phyloP scores from a whole-genome alignment of 1,284 basidiomycete species.

The Rhodofomes roseus region DNA sequence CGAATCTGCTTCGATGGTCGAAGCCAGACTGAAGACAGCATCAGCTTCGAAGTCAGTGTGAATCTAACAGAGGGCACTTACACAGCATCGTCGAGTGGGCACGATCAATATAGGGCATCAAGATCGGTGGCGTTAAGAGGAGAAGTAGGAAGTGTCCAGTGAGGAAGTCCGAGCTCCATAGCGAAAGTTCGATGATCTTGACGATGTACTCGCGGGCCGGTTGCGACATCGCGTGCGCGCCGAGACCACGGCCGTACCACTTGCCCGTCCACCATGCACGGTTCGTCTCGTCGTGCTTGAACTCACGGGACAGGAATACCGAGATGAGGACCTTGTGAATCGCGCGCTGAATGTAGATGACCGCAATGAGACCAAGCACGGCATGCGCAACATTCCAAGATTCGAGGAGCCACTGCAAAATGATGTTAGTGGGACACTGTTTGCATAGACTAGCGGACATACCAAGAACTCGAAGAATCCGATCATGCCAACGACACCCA shows the following conservation, averaged over 20 bases:
- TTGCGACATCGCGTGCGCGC: conserved; percentile 84
- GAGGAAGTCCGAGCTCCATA: conserved; percentile 78
- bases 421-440: conserved; percentile 6
- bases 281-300: conserved; percentile 97
- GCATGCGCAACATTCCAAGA: conserved; percentile 91
- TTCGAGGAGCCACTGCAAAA: conserved; percentile 85
- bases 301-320: conserved; percentile 90
- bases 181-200: conserved; percentile 79
- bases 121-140: conserved; percentile 68
- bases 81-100: conserved; percentile 74
- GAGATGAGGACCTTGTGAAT: conserved; percentile 91
- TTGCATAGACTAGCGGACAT: conserved; percentile 27
- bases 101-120: conserved; percentile 74
- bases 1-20: conserved; percentile 89
- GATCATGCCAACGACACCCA: conserved; percentile 81
- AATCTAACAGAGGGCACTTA: conserved; percentile 36
- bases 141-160: conserved; percentile 67
- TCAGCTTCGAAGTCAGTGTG: conserved; percentile 17
- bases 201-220: conserved; percentile 86
- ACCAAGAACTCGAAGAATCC: conserved; percentile 95
- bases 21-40: conserved; percentile 62
- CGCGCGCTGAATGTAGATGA: conserved; percentile 86
- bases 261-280: conserved; percentile 97
- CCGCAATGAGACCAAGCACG: conserved; percentile 83
- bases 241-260: conserved; percentile 92